Conservation (phyloP, 1,139 yeast species). For the Suhomyces kunorum region DNA sequence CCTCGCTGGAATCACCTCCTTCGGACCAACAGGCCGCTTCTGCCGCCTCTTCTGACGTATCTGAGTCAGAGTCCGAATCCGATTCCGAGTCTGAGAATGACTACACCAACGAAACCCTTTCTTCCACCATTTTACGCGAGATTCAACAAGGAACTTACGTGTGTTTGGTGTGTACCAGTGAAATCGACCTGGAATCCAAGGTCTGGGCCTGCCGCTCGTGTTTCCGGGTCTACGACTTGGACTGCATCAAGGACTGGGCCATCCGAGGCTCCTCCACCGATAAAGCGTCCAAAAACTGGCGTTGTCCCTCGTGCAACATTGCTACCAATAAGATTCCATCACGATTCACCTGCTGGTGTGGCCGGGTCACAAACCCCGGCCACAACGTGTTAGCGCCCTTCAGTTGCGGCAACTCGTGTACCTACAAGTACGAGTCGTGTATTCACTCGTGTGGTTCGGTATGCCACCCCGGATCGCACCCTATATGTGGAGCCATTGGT, state of each 20-base stretch:
- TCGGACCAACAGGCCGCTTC: slow-evolving; percentile 1
- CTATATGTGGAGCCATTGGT: slow-evolving; percentile 76
- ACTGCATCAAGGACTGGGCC: slow-evolving; percentile 85
- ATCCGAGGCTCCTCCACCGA: slow-evolving; percentile 68
- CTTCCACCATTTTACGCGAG: slow-evolving; percentile 49
- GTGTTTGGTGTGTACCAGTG: slow-evolving; percentile 84
- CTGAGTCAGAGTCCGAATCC: slow-evolving; percentile 6
- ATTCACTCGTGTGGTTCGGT: slow-evolving; percentile 72
- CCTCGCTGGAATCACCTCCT: background rate
- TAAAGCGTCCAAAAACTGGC: slow-evolving; percentile 56
- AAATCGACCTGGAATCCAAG: slow-evolving; percentile 63
- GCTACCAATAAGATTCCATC: slow-evolving; percentile 55
- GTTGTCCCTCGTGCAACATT: slow-evolving; percentile 84
- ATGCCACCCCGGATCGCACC: slow-evolving; percentile 93
- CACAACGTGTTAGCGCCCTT: slow-evolving; percentile 68
- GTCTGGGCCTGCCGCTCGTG: slow-evolving; percentile 78
- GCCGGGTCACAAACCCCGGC: slow-evolving; percentile 68
- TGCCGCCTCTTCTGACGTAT: slow-evolving; percentile 3
- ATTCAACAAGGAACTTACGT: slow-evolving; percentile 68
- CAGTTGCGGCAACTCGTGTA: slow-evolving; percentile 87
- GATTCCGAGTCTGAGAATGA: slow-evolving; percentile 16
- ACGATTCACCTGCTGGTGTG: slow-evolving; percentile 88
- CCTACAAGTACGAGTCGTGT: slow-evolving; percentile 55
- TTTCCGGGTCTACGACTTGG: slow-evolving; percentile 76
- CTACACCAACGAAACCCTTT: slow-evolving; percentile 37